Percentiles rank a stretch among this genome's conserved stretches.
These are phyloP conservation scores for Ceratobasidium sp. DNA, from an alignment of 1,284 basidiomycete genomes.

Conservation along the genomic window DNA sequence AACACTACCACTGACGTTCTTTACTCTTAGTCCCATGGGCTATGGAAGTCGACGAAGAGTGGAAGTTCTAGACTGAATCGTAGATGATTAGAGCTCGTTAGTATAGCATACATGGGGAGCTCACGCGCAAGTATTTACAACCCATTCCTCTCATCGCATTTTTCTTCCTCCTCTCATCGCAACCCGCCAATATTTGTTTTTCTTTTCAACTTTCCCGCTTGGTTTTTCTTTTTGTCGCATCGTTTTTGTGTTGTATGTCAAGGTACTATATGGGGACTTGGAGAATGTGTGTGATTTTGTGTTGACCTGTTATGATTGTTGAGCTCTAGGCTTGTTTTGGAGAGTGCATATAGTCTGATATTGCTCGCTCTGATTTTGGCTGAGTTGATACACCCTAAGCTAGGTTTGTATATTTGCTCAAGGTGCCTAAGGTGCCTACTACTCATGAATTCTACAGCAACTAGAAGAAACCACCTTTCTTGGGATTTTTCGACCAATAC, in stretches of 20 bases:
- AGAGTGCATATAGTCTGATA: conserved; percentile 15
- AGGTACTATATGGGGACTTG: conserved; percentile 10
- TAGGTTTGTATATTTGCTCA: too few species aligned
- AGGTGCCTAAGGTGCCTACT: too few species aligned
- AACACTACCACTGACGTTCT: too few species aligned
- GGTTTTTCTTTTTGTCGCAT: too few species aligned
- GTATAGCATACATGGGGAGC: conserved; percentile 6
- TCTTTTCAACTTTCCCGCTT: neutral
- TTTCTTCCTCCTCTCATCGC: neutral
- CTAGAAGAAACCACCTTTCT: conserved; percentile 33
- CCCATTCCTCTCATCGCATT: conserved; percentile 10
- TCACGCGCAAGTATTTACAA: conserved; percentile 1
- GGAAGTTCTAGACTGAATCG: conserved; percentile 73
- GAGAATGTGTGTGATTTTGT: conserved; percentile 20
- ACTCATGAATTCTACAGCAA: too few species aligned
- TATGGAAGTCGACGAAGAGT: conserved; percentile 80
- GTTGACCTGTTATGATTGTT: neutral
- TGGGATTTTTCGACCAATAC: conserved; percentile 29
- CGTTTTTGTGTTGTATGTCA: conserved; percentile 25
- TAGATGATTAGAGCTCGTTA: conserved; percentile 14
- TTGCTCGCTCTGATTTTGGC: too few species aligned
- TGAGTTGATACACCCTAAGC: too few species aligned
- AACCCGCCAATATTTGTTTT: neutral
- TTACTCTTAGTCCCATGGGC: conserved; percentile 86
- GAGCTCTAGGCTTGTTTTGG: neutral